Evolutionary conservation across 2,329 filamentous ascomycete genomes (phyloP), one percentile per base, ranked within the genome.

Genomic region (Ascochyta viciae-villosae): DNA sequence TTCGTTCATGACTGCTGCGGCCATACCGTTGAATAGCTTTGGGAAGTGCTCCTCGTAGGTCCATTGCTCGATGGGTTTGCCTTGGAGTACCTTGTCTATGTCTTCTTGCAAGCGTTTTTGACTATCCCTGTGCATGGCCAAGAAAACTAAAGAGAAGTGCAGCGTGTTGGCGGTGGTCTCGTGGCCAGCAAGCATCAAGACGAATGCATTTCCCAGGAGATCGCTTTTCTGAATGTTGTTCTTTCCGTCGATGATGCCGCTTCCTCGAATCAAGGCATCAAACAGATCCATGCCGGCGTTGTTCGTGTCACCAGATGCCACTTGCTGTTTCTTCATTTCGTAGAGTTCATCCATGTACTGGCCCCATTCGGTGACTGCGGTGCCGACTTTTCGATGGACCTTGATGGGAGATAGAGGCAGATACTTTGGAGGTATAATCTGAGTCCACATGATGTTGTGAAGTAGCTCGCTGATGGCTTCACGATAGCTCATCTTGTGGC

Each of bases 81-180:
- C 79, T 35, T 84, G 84, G 26, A 93, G 79, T 9, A 90, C 83
- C 13, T 78, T 76, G 70, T 92, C 87, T 24, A 95, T 76, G 58
- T 92, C 90, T 40, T 81, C 77, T 64, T 94, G 90, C 3, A 94
- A 75, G 6, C 80, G 80, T 23, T 84, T 82, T 68, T 95, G 91
- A 1, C 83, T 83, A 1, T 78, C 74, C 6, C 85, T 85, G 64
- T 88, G 83, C 64, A 86, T 83, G 13, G 90, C 90, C 6, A 94
- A 82, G 63, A 86, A 82, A 33, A 91, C 71, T 4, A 92, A 75
- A 2, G 86, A 82, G 70, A 90, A 92, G 75, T 93, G 88, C 35
- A 92, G 80, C 4, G 85, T 83, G 73, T 90, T 91, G 43, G 90
- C 90, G 2, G 89, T 89, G 1, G 90, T 93, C 74, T 95, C 91